Percentiles rank a stretch among this genome's conserved stretches.
phyloP scores from a whole-genome alignment of 768 basidiomycete species.

The Boletellus sp. region DNA sequence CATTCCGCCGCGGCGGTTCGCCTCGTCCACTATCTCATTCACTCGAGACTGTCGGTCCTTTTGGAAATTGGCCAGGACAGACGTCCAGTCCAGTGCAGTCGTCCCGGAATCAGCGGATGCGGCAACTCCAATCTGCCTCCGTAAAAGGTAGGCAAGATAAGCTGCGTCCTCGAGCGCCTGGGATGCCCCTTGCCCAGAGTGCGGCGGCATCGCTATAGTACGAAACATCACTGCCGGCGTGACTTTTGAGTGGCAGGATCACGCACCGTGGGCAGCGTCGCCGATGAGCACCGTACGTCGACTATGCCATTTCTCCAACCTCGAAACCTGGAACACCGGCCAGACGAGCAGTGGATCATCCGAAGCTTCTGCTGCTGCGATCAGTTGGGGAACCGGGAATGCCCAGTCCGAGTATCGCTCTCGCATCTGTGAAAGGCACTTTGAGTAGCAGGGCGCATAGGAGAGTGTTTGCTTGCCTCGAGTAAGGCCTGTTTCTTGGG shows the following conservation, averaged over 20 bases:
- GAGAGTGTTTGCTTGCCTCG: constrained; percentile 9
- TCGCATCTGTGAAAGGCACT: constrained; percentile 15
- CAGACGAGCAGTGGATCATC: constrained; percentile 21
- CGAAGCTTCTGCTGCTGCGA: constrained; percentile 18
- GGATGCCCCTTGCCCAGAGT: constrained; percentile 32
- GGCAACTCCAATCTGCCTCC: constrained; percentile 6
- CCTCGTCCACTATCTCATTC: constrained; percentile 25
- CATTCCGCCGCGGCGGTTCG: constrained; percentile 22
- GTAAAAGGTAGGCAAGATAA: constrained; percentile 29
- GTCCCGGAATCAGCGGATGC: not conserved
- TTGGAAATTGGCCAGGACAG: constrained; percentile 22
- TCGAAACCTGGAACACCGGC: constrained; percentile 27
- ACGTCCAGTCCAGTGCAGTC: constrained; percentile 11
- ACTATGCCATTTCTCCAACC: constrained; percentile 24
- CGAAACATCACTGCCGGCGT: not conserved
- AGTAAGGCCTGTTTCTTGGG: constrained; percentile 18
- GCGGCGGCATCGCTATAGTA: constrained; percentile 28
- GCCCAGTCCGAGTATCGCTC: constrained; percentile 25
- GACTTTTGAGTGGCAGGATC: not conserved
- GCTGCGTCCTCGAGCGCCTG: constrained; percentile 30
- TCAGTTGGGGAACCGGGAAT: constrained; percentile 27
- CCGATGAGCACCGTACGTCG: constrained; percentile 27
- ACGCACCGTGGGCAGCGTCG: constrained; percentile 32
- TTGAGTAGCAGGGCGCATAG: not conserved
- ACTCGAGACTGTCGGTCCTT: constrained; percentile 23